Conservation (phyloP, 2,329 filamentous ascomycete species). For the Colletotrichum eleusines region DNA sequence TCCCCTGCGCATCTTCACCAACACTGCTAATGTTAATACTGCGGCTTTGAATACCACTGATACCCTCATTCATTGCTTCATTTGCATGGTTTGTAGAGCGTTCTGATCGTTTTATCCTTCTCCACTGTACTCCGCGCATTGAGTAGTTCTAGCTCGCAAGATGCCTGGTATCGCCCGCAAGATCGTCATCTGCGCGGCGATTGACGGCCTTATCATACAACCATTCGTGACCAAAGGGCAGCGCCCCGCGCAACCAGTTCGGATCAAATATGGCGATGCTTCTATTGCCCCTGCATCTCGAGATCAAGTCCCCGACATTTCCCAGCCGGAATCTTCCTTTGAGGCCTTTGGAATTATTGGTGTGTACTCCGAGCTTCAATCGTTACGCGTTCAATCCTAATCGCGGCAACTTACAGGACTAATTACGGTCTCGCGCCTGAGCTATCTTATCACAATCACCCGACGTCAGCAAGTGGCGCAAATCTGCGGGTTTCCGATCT, state of each 20-base stretch:
- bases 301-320: constrained; percentile 59
- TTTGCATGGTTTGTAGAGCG: neutral
- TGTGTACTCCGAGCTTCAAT: constrained; percentile 49
- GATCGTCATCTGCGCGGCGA: constrained; percentile 81
- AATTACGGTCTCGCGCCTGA: constrained; percentile 82
- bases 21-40: constrained; percentile 15
- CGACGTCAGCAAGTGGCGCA: constrained; percentile 89
- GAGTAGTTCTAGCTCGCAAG: constrained; percentile 24
- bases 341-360: constrained; percentile 72
- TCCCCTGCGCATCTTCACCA: constrained; percentile 15
- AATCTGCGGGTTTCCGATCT: constrained; percentile 84
- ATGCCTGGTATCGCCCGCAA: constrained; percentile 87
- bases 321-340: constrained; percentile 63
- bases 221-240: constrained; percentile 73
- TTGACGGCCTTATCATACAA: constrained; percentile 86
- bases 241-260: constrained; percentile 67
- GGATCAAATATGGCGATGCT: constrained; percentile 77
- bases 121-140: constrained; percentile 8
- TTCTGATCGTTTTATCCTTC: neutral
- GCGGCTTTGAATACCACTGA: neutral
- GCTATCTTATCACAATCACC: constrained; percentile 89
- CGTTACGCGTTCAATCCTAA: constrained; percentile 11
- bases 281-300: constrained; percentile 58
- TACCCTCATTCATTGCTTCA: neutral
- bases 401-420: constrained; percentile 69